Conservation (phyloP, 371 early-diverging fungal species). For the Gilbertella persicaria region DNA sequence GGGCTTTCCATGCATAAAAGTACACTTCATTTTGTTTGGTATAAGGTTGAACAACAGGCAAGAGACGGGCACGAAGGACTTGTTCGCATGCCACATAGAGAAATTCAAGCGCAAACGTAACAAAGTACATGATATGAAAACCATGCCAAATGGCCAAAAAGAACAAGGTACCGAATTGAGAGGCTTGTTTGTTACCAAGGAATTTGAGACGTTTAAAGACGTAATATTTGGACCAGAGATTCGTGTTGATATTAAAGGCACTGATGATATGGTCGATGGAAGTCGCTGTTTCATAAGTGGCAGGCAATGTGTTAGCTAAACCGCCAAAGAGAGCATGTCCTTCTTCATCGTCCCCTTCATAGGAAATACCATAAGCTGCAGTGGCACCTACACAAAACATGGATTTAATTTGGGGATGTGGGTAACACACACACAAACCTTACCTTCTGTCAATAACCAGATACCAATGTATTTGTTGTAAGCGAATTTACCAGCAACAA, state of each 20-base stretch:
- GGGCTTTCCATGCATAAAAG: slow-evolving; percentile 26
- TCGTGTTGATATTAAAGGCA: slow-evolving; percentile 78
- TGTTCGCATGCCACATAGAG: slow-evolving; percentile 46
- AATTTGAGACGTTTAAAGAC: slow-evolving; percentile 72
- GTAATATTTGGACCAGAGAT: slow-evolving; percentile 73
- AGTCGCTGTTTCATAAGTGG: slow-evolving; percentile 54
- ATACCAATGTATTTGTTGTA: slow-evolving; percentile 72
- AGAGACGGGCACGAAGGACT: slow-evolving; percentile 28
- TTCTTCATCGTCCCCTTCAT: slow-evolving; percentile 57
- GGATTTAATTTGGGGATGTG: too few species aligned
- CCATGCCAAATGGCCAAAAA: slow-evolving; percentile 82
- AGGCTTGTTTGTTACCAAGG: slow-evolving; percentile 66
- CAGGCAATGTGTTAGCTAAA: slow-evolving; percentile 60
- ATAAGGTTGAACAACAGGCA: slow-evolving; percentile 31
- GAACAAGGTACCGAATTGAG: slow-evolving; percentile 58
- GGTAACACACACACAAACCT: neutral
- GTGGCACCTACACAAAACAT: slow-evolving; percentile 43
- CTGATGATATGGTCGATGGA: slow-evolving; percentile 58
- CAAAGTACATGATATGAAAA: slow-evolving; percentile 64
- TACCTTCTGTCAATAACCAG: slow-evolving; percentile 71
- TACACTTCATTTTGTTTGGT: slow-evolving; percentile 23
- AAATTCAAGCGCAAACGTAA: slow-evolving; percentile 67
- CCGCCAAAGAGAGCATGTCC: slow-evolving; percentile 57
- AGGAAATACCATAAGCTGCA: slow-evolving; percentile 64
- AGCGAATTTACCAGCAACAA: slow-evolving; percentile 59